Evolutionary conservation across 352 stramenopile genomes (phyloP), one percentile per base, ranked within the genome.

Genomic region (Discostella stelligera): DNA sequence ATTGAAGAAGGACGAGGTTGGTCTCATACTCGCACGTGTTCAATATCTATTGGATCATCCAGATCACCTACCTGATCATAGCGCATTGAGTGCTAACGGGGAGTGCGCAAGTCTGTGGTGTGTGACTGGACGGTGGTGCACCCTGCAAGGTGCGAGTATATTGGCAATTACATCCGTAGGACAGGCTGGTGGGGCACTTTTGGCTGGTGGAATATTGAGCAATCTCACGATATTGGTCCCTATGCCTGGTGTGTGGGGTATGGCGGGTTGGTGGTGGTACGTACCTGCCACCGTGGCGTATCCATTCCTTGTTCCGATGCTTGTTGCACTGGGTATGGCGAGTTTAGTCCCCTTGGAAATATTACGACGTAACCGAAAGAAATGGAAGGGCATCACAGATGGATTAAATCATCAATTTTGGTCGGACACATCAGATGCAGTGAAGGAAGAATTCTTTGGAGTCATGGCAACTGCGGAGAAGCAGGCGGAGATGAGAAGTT

Each of bases 91-190:
- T 60, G 74, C 79, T 0, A 86, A 86, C 27, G 79, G 75, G 0
- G 74, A 83, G 55, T 86, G 79, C 66, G 79, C 79, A 6, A 67
- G 64, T n/a, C 54, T 81, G 37, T 86, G 79, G 79, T 86, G 79
- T 55, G 53, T 79, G 0, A 83, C 71, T 3, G 74, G 74, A 46
- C 27, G 67, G 20, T 86, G 73, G 73, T 80, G 68, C 53, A 83
- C 79, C 0, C 54, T 86, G 4, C 79, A 86, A 46, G 79, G 79
- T 25, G 73, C 79, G 27, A 74, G 62, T 37, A 86, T 86, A 65
- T 66, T 86, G 25, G 65, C 73, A 20, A 66, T 86, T n/a, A 83
- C 58, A 13, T 74, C 27, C 48, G 68, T 80, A 25, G 79, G 79
- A 23, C 74, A 83, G 68, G 79, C 79, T 30, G 74, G 79, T 20